Percentiles rank a stretch among this genome's conserved stretches.
These are phyloP conservation scores for Prunus yedoensis DNA, from an alignment of 331 rosid species.

Conservation along the genomic window DNA sequence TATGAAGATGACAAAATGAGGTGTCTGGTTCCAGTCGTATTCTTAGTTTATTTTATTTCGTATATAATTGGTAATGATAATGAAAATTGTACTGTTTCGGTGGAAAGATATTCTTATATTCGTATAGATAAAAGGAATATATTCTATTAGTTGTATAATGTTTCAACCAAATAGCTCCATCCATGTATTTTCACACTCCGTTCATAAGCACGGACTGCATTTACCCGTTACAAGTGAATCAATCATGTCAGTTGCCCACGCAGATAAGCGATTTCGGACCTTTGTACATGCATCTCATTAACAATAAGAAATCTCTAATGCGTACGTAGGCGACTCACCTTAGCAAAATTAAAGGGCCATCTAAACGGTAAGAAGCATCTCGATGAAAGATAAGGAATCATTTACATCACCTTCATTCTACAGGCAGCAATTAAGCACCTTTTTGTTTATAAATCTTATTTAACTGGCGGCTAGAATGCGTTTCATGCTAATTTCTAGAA, in stretches of 20 bases:
- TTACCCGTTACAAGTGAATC: no score
- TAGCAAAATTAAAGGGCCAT: background rate
- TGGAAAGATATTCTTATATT: slow-evolving; percentile 11
- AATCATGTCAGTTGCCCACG: no score
- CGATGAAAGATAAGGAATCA: background rate
- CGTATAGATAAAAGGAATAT: background rate
- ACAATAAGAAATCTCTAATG: no score
- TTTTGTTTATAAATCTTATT: background rate
- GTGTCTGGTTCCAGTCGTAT: background rate
- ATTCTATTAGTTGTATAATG: background rate
- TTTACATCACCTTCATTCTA: background rate
- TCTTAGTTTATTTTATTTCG: background rate
- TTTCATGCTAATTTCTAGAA: background rate
- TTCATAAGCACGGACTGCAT: no score
- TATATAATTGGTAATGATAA: background rate
- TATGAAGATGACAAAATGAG: background rate
- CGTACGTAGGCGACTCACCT: no score
- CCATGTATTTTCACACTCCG: background rate
- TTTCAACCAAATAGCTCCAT: background rate
- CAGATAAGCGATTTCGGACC: no score
- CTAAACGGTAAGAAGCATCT: no score
- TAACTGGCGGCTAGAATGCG: background rate
- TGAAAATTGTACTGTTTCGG: background rate
- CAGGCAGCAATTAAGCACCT: background rate
- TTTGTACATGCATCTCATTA: no score